Conservation (phyloP, 148 eudicot genomes). For the Rheum nobile region DNA sequence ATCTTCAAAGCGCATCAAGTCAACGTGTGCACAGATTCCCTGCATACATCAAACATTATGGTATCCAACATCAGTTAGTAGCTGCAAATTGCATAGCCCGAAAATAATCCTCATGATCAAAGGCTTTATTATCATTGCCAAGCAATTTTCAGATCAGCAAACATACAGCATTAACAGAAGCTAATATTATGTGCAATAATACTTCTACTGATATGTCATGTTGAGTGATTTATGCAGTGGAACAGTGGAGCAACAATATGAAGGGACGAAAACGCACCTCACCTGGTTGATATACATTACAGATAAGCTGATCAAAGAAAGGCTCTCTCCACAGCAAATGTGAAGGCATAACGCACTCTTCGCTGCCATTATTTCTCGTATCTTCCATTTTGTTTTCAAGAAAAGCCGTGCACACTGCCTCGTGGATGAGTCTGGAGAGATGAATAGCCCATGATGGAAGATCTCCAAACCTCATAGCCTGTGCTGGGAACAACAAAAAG, state of each 20-base stretch:
- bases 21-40: slow-evolving; percentile 97
- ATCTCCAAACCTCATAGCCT: slow-evolving; percentile 90
- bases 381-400: slow-evolving; percentile 16
- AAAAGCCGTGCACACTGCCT: slow-evolving; percentile 26
- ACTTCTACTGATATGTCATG: background rate
- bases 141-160: background rate
- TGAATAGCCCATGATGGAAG: slow-evolving; percentile 71
- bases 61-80: background rate
- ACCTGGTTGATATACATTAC: slow-evolving; percentile 90
- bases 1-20: slow-evolving; percentile 87
- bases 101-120: too few species aligned
- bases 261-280: slow-evolving; percentile 52
- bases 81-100: background rate
- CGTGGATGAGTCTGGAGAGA: slow-evolving; percentile 39
- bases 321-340: slow-evolving; percentile 65
- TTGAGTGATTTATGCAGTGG: background rate
- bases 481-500: slow-evolving; percentile 9
- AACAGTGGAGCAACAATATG: background rate
- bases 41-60: slow-evolving; percentile 15
- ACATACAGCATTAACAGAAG: background rate
- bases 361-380: slow-evolving; percentile 12
- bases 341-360: slow-evolving; percentile 39
- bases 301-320: slow-evolving; percentile 75
- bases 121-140: too few species aligned
- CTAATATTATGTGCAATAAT: too few species aligned